phyloP scores from a whole-genome alignment of 192 early-diverging fungal species.

The Backusella parvicylindrica region DNA sequence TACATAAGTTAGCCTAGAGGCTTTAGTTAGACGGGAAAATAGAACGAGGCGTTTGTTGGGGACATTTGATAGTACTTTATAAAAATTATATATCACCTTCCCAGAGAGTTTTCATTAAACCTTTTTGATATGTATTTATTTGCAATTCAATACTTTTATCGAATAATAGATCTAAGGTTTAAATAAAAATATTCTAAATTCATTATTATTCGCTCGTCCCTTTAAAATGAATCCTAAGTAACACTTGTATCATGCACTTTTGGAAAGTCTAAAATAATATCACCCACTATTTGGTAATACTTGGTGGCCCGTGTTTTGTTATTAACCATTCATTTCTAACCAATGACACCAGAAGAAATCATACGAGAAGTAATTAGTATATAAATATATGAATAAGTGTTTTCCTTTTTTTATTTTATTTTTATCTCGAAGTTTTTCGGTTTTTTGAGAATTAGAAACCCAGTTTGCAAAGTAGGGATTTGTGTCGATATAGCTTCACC shows the following conservation, averaged over 20 bases:
- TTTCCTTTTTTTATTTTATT: not conserved
- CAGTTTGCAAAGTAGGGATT: not conserved
- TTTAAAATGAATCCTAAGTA: not conserved
- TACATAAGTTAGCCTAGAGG: not conserved
- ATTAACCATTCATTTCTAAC: not conserved
- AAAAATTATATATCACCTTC: not conserved
- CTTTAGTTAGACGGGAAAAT: not conserved
- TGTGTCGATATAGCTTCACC: not conserved
- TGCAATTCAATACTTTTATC: not conserved
- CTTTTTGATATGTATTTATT: not conserved
- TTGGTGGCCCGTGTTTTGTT: not conserved
- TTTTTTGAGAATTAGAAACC: not conserved
- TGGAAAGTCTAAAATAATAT: not conserved
- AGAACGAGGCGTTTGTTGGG: not conserved
- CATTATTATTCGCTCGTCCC: not conserved
- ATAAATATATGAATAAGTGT: not conserved
- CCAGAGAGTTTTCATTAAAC: not conserved
- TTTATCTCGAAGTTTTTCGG: not conserved
- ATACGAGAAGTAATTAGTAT: not conserved
- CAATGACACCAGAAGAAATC: not conserved
- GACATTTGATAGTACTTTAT: not conserved
- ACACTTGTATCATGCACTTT: slow-evolving; percentile 2
- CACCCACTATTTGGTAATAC: slow-evolving; percentile 1
- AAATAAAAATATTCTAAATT: not conserved
- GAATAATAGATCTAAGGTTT: not conserved